These are phyloP conservation scores for Tetrahymena malaccensis DNA, from an alignment of 73 alveolate species.

Conservation along the genomic window DNA sequence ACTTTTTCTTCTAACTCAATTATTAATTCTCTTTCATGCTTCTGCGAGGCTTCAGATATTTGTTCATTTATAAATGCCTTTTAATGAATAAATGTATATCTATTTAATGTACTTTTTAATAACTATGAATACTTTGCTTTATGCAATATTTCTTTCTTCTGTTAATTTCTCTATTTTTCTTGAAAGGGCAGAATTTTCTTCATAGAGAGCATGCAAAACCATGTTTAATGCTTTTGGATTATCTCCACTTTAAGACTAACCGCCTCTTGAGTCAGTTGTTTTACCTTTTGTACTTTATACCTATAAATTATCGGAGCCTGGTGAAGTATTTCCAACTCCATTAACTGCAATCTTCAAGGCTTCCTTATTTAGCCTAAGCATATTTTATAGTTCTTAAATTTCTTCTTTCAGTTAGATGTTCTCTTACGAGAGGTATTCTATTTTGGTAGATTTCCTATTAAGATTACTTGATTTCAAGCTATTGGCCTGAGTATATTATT, in stretches of 20 bases:
- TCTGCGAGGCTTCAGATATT: background rate
- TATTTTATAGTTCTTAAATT: background rate
- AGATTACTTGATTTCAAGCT: background rate
- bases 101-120: too few species aligned
- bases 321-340: background rate
- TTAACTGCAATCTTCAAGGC: background rate
- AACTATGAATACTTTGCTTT: background rate
- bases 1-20: background rate
- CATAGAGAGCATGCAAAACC: background rate
- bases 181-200: background rate
- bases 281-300: background rate
- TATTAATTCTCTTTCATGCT: background rate
- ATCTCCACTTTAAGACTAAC: background rate
- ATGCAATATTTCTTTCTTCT: background rate
- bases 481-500: background rate
- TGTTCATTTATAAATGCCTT: background rate
- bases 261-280: background rate
- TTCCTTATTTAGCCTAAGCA: background rate
- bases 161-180: background rate
- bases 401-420: background rate
- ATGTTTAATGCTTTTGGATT: background rate
- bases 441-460: background rate
- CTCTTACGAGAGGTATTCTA: background rate
- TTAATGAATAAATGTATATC: background rate
- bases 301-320: background rate